Evolutionary conservation across 1,139 yeast species (phyloP), one percentile per base, ranked within the genome.

Genomic region (Arxiozyma bovina): DNA sequence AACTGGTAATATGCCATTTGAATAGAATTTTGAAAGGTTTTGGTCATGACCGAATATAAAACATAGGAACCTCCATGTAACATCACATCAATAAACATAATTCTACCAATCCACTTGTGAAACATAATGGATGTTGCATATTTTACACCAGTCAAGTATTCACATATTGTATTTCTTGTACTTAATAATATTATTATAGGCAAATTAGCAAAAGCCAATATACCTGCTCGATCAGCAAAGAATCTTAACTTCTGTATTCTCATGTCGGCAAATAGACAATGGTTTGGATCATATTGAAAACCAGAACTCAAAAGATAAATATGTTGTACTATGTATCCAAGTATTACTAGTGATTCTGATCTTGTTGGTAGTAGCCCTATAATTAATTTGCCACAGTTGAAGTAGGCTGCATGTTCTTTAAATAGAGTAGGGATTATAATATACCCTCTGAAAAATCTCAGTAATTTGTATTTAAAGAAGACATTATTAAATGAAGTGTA

Each of bases 61-160:
- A 71, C 40, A 80, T 81, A 56, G 73, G 61, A 75, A 21, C 60
- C 48, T 6, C 79, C 75, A 64, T 85, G 91, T 23, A 80, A 63
- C 23, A 74, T 47, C 2, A 74, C 70, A 53, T 66, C 64, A 1
- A 66, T 11, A 1, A 65, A 55, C 64, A 68, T 64, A 3, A 77
- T 65, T 54, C 93, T 76, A 1, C 85, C 81, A 6, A 81, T 63
- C 84, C 87, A 83, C 62, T 83, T 80, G 68, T 86, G 93, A 63
- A 82, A 74, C 30, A 77, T 71, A 54, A 83, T 72, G 63, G 84
- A 83, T 51, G 85, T 77, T 7, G 81, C 73, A 58, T 77, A 77
- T 20, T 78, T 73, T 83, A 88, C 83, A 45, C 87, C 85, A 4
- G 87, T 81, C 43, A 82, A 53, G 74, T 77, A 78, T 64, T 80